Conservation (phyloP, 495 filamentous ascomycete genomes). For the Melanomma pulvis-pyrius region DNA sequence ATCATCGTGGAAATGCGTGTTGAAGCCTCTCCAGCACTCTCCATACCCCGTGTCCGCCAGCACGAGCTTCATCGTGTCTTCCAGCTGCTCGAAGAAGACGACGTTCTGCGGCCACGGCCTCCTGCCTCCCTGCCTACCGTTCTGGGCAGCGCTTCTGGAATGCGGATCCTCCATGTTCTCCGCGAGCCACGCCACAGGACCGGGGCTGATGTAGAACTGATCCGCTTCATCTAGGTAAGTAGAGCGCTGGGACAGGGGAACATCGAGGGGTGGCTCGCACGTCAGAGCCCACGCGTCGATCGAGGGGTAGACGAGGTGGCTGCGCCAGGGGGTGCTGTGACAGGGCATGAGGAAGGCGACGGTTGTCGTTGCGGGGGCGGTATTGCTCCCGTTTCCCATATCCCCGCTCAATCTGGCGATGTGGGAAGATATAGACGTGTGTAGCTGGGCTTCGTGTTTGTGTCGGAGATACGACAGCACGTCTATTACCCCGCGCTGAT, state of each 20-base stretch:
- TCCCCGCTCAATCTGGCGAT: not conserved
- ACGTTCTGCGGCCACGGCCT: slow-evolving; percentile 63
- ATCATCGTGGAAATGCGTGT: slow-evolving; percentile 87
- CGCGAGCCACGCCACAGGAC: slow-evolving; percentile 64
- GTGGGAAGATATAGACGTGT: not conserved
- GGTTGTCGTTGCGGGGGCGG: slow-evolving; percentile 53
- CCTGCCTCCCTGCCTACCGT: slow-evolving; percentile 27
- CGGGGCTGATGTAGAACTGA: slow-evolving; percentile 67
- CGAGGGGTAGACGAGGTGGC: slow-evolving; percentile 72
- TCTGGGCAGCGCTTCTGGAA: not conserved
- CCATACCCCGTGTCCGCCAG: slow-evolving; percentile 62
- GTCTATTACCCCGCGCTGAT: slow-evolving; percentile 75
- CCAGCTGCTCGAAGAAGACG: slow-evolving; percentile 66
- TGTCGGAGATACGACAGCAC: slow-evolving; percentile 73
- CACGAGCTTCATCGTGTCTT: slow-evolving; percentile 52
- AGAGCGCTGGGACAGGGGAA: slow-evolving; percentile 59
- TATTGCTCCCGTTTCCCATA: slow-evolving; percentile 9
- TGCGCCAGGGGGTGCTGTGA: slow-evolving; percentile 96
- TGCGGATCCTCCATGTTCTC: slow-evolving; percentile 46
- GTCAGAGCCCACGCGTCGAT: slow-evolving; percentile 84
- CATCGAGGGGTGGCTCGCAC: slow-evolving; percentile 83
- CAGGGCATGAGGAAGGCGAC: slow-evolving; percentile 95
- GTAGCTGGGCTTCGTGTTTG: slow-evolving; percentile 58
- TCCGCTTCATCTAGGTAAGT: slow-evolving; percentile 87
- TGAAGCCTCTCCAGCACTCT: slow-evolving; percentile 74